Evolutionary conservation across 176 grass and related monocot species (phyloP).

Genomic region (Carex parvula): DNA sequence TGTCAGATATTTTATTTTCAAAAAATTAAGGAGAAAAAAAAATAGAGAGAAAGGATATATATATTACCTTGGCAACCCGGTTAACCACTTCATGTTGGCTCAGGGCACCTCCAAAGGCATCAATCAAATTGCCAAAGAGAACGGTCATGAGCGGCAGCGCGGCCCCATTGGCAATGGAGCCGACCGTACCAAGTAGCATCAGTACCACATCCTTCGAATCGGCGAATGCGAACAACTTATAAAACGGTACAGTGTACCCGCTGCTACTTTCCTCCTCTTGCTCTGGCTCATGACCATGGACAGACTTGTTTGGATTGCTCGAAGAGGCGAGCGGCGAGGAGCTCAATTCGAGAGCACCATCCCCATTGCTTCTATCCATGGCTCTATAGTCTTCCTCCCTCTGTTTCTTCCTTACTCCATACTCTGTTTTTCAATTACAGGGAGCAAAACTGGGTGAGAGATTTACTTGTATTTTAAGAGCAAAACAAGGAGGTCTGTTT

Average conservation of each 20-base stretch:
- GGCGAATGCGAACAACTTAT: conserved; percentile 84
- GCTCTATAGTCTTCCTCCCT: not conserved
- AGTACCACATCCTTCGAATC: conserved; percentile 62
- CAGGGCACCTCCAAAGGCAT: conserved; percentile 72
- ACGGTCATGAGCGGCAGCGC: conserved; percentile 92
- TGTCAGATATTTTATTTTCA: not conserved
- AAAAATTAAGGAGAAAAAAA: not conserved
- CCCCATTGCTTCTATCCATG: conserved; percentile 2
- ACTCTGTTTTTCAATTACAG: not conserved
- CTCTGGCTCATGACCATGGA: conserved; percentile 8
- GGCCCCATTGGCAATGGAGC: conserved; percentile 75
- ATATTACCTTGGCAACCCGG: conserved; percentile 61
- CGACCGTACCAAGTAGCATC: conserved; percentile 64
- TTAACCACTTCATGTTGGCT: conserved; percentile 47
- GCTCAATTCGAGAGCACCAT: conserved; percentile 35
- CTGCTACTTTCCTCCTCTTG: conserved; percentile 11
- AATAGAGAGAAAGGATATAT: not conserved
- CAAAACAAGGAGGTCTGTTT: not conserved
- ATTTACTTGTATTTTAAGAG: not conserved
- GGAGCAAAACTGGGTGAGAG: not conserved
- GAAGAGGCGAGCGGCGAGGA: not conserved
- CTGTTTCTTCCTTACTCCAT: conserved; percentile 19
- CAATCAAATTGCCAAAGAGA: conserved; percentile 75
- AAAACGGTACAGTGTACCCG: conserved; percentile 54
- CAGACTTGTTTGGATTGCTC: not conserved